These are phyloP conservation scores for Solanum aculeatissimum DNA, from an alignment of 305 asterid species.

Conservation along the genomic window DNA sequence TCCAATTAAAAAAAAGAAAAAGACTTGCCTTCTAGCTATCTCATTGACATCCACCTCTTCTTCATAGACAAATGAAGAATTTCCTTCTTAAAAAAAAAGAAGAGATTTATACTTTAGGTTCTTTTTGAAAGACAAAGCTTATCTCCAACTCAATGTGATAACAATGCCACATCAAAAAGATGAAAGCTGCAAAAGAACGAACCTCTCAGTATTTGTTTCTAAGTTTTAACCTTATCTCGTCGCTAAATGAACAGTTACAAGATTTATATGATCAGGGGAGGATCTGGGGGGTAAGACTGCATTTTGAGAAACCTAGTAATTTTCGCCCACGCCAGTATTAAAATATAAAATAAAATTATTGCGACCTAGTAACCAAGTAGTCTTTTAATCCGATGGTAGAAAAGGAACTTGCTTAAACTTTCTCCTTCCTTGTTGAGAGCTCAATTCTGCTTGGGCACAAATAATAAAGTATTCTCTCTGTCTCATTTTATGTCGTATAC, in stretches of 20 bases:
- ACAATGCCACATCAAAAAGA: slow-evolving; percentile 1
- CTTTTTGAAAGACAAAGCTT: not conserved
- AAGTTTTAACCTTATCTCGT: not conserved
- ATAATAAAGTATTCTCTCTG: not conserved
- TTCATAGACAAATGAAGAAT: not conserved
- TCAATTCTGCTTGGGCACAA: not conserved
- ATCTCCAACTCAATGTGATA: not conserved
- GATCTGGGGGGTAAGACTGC: too few species aligned
- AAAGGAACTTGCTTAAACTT: not conserved
- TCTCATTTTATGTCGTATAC: too few species aligned
- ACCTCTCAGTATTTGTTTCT: not conserved
- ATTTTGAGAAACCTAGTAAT: too few species aligned
- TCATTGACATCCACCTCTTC: not conserved
- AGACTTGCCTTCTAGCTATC: not conserved
- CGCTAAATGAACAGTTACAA: not conserved
- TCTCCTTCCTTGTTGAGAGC: not conserved
- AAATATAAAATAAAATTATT: not conserved
- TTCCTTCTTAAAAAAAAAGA: not conserved
- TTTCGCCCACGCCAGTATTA: too few species aligned
- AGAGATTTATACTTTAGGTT: not conserved
- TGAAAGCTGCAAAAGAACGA: not conserved
- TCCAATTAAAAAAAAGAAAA: not conserved
- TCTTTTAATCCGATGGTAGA: not conserved
- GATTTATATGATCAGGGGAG: not conserved
- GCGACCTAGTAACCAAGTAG: not conserved